Percentiles rank a stretch among this genome's conserved stretches.
phyloP scores from a whole-genome alignment of 345 rosid species.

The Excoecaria agallocha region DNA sequence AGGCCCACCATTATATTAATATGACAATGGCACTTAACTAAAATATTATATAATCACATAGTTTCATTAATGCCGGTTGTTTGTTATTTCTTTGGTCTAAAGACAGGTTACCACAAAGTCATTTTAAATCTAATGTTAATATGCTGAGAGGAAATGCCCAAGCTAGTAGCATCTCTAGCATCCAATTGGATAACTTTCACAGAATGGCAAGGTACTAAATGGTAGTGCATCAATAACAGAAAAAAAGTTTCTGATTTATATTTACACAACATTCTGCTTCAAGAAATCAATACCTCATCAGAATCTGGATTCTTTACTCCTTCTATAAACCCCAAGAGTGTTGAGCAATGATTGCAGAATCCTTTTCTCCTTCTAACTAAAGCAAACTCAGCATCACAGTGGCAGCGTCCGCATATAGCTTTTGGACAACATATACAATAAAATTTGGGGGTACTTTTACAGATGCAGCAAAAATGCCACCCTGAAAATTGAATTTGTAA shows the following conservation, averaged over 20 bases:
- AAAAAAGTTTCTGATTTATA: background rate
- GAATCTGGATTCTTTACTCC: constrained; percentile 35
- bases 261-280: background rate
- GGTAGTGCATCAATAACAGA: background rate
- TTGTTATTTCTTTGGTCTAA: background rate
- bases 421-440: constrained; percentile 52
- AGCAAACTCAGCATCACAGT: constrained; percentile 30
- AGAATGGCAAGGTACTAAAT: background rate
- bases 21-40: background rate
- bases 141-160: background rate
- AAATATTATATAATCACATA: background rate
- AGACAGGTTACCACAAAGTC: background rate
- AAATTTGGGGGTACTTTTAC: constrained; percentile 40
- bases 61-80: background rate
- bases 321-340: constrained; percentile 40
- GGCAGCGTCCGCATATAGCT: constrained; percentile 47
- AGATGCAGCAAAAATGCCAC: constrained; percentile 47
- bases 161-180: background rate
- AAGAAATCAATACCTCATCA: constrained; percentile 33
- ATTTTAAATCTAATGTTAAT: background rate
- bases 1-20: background rate
- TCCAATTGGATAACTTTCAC: background rate
- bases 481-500: constrained; percentile 31
- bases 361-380: constrained; percentile 31
- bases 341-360: constrained; percentile 41